These are phyloP conservation scores for Suhomyces chickasaworum DNA, from an alignment of 1,139 yeast species.

Conservation along the genomic window DNA sequence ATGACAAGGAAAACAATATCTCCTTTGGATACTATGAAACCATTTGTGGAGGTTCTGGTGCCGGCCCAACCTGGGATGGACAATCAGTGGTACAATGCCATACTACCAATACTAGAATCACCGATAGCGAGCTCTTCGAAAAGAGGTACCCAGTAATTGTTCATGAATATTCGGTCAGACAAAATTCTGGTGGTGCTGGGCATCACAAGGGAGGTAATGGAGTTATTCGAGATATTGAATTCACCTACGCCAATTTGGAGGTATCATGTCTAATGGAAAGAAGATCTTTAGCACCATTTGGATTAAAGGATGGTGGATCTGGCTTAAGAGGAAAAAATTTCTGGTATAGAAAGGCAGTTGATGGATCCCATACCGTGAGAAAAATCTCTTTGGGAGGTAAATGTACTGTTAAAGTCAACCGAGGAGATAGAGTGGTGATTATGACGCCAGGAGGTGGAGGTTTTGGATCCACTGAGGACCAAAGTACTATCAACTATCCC, in stretches of 20 bases:
- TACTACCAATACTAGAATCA: conserved; percentile 51
- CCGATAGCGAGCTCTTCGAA: conserved; percentile 50
- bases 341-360: conserved; percentile 34
- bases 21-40: conserved; percentile 53
- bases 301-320: conserved; percentile 44
- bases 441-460: conserved; percentile 57
- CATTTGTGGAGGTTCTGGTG: conserved; percentile 53
- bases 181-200: conserved; percentile 47
- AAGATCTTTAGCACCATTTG: conserved; percentile 48
- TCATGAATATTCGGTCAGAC: conserved; percentile 42
- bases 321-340: conserved; percentile 44
- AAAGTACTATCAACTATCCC: conserved; percentile 25
- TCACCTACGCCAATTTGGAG: conserved; percentile 39
- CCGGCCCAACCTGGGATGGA: conserved; percentile 53
- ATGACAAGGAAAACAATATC: conserved; percentile 36
- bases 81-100: conserved; percentile 52
- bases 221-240: conserved; percentile 48
- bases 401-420: conserved; percentile 39
- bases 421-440: conserved; percentile 47
- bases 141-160: conserved; percentile 50
- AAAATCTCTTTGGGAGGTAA: conserved; percentile 44
- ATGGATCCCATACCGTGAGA: conserved; percentile 25
- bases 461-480: conserved; percentile 28
- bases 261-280: conserved; percentile 51
- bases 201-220: conserved; percentile 49